phyloP scores from a whole-genome alignment of 805 yeast genomes.

The Hanseniaspora valbyensis region DNA sequence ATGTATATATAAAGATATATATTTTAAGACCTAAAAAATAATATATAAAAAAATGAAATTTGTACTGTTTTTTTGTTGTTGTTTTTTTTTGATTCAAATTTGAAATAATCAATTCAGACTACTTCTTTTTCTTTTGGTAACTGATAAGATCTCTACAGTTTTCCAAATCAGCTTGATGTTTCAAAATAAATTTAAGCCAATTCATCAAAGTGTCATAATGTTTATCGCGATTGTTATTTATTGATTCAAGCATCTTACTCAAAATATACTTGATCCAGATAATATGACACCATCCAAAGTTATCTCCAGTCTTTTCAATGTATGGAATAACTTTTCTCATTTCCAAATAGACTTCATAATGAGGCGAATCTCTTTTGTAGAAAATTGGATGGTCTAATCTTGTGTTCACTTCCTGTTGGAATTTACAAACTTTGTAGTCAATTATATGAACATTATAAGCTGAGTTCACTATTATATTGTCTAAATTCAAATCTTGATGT shows the following conservation, averaged over 20 bases:
- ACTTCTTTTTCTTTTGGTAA: constrained; percentile 14
- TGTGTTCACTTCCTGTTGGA: constrained; percentile 34
- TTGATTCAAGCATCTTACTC: constrained; percentile 15
- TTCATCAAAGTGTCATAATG: constrained; percentile 15
- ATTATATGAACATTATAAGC: constrained; percentile 39
- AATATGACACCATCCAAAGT: constrained; percentile 15
- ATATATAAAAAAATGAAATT: neutral
- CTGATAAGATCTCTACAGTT: constrained; percentile 14
- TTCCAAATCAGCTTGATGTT: constrained; percentile 15
- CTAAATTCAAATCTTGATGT: constrained; percentile 62
- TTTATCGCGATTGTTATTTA: constrained; percentile 15
- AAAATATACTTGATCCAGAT: constrained; percentile 16
- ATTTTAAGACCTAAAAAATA: neutral
- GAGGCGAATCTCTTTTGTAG: constrained; percentile 28
- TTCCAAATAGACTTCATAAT: constrained; percentile 16
- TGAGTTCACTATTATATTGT: constrained; percentile 43
- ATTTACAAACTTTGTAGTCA: constrained; percentile 48
- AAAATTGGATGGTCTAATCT: constrained; percentile 56
- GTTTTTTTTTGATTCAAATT: too few relatives aligned
- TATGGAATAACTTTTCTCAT: constrained; percentile 15
- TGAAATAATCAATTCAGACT: neutral
- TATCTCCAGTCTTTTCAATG: constrained; percentile 5
- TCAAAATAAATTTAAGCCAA: constrained; percentile 15
- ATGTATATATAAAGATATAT: neutral
- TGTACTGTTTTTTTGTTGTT: neutral